Conservation (phyloP, 768 basidiomycete species). For the Floccularia luteovirens region DNA sequence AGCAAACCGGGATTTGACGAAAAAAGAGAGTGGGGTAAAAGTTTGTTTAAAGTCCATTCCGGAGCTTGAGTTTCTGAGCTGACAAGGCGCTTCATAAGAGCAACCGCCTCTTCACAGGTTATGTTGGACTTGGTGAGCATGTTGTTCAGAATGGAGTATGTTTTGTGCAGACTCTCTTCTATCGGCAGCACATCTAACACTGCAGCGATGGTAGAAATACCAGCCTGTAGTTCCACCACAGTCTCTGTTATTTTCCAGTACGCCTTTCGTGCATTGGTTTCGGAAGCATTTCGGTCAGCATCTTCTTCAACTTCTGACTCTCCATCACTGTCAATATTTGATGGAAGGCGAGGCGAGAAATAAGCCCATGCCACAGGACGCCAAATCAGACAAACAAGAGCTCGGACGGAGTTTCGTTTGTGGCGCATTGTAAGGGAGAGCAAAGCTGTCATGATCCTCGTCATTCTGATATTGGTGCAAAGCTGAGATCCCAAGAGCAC, state of each 20-base stretch:
- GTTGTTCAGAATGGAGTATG: conserved; percentile 37
- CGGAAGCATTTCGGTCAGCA: conserved; percentile 4
- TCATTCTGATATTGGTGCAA: conserved; percentile 33
- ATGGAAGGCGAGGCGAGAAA: conserved; percentile 40
- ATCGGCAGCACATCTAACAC: conserved; percentile 26
- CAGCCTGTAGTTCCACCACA: conserved; percentile 42
- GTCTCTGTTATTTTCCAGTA: conserved; percentile 43
- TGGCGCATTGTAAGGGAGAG: conserved; percentile 51
- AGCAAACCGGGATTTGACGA: conserved; percentile 50
- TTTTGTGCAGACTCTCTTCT: conserved; percentile 13
- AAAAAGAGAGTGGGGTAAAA: conserved; percentile 48
- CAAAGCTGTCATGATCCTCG: conserved; percentile 39
- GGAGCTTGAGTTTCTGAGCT: conserved; percentile 13
- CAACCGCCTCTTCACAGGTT: conserved; percentile 47
- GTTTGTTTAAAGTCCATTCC: conserved; percentile 17
- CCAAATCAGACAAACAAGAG: conserved; percentile 58
- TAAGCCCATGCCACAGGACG: conserved; percentile 59
- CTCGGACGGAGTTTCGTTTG: conserved; percentile 57
- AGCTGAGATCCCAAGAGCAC: conserved; percentile 57
- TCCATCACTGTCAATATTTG: conserved; percentile 19
- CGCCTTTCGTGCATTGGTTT: conserved; percentile 15
- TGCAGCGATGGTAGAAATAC: conserved; percentile 47
- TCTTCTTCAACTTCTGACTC: conserved; percentile 18
- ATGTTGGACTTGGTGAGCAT: conserved; percentile 53
- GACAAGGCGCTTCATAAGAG: conserved; percentile 35